phyloP scores from a whole-genome alignment of 2,329 filamentous ascomycete genomes.

The Ophiocordyceps sinensis region DNA sequence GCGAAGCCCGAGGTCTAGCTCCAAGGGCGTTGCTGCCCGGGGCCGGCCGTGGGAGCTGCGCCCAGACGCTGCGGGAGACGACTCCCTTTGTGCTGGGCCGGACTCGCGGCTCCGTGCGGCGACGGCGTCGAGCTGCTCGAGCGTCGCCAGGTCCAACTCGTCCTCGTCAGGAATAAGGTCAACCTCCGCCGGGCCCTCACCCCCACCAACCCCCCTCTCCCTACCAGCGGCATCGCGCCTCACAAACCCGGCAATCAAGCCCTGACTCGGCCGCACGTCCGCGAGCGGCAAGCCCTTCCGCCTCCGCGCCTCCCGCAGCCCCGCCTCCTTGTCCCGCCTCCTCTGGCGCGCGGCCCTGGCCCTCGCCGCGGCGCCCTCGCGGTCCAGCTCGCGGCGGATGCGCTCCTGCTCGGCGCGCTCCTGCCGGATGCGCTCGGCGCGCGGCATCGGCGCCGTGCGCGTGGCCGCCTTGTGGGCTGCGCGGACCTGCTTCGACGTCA shows the following conservation, averaged over 20 bases:
- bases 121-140: constrained; percentile 4
- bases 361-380: constrained; percentile 30
- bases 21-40: neutral
- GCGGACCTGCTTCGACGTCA: constrained; percentile 27
- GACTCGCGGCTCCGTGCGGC: neutral
- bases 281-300: constrained; percentile 38
- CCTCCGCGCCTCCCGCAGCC: constrained; percentile 33
- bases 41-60: neutral
- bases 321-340: constrained; percentile 38
- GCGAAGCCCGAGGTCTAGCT: neutral
- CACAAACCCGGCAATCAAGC: constrained; percentile 39
- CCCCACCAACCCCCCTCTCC: constrained; percentile 10
- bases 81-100: constrained; percentile 6
- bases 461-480: constrained; percentile 22
- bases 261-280: constrained; percentile 41
- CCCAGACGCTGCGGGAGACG: constrained; percentile 1
- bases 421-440: constrained; percentile 22
- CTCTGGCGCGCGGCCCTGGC: constrained; percentile 37
- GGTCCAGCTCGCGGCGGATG: constrained; percentile 37
- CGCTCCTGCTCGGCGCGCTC: constrained; percentile 37
- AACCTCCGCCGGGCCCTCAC: neutral
- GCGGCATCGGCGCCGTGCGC: constrained; percentile 20
- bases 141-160: constrained; percentile 10
- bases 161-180: constrained; percentile 9
- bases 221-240: constrained; percentile 17